These are phyloP conservation scores for Colletotrichum chrysophilum DNA, from an alignment of 2,329 filamentous ascomycete species.

Conservation along the genomic window DNA sequence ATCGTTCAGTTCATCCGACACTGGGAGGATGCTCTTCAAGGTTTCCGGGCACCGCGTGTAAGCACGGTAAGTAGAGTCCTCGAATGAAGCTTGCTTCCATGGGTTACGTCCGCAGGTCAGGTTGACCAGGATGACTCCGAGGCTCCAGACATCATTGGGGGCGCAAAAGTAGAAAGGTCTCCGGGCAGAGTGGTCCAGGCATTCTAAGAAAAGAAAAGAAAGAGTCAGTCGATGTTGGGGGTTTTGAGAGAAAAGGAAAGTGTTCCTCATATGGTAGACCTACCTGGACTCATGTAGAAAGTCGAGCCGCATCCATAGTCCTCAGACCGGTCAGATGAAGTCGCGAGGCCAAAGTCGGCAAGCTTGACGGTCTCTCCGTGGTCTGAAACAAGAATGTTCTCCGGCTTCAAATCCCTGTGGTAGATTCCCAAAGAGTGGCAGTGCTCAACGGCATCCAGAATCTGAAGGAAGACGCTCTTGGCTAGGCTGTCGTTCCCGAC, in stretches of 20 bases:
- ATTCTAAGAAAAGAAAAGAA: slow-evolving; percentile 67
- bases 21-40: slow-evolving; percentile 87
- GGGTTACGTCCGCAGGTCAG: slow-evolving; percentile 97
- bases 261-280: slow-evolving; percentile 31
- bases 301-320: slow-evolving; percentile 98
- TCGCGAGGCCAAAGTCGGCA: slow-evolving; percentile 96
- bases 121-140: slow-evolving; percentile 98
- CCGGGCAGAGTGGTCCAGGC: slow-evolving; percentile 77
- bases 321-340: slow-evolving; percentile 79
- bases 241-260: slow-evolving; percentile 25
- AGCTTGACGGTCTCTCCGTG: slow-evolving; percentile 90
- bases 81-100: slow-evolving; percentile 94
- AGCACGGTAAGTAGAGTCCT: slow-evolving; percentile 94
- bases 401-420: slow-evolving; percentile 96
- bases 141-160: slow-evolving; percentile 96
- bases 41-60: slow-evolving; percentile 87
- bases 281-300: slow-evolving; percentile 99
- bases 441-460: slow-evolving; percentile 94
- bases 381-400: slow-evolving; percentile 95
- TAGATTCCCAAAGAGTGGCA: slow-evolving; percentile 95
- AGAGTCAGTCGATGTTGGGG: slow-evolving; percentile 30
- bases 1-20: slow-evolving; percentile 87
- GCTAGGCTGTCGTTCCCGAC: slow-evolving; percentile 89
- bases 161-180: slow-evolving; percentile 86
- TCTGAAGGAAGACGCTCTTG: slow-evolving; percentile 89